phyloP scores from a whole-genome alignment of 2,329 filamentous ascomycete genomes.

The Pseudopyricularia javanii region DNA sequence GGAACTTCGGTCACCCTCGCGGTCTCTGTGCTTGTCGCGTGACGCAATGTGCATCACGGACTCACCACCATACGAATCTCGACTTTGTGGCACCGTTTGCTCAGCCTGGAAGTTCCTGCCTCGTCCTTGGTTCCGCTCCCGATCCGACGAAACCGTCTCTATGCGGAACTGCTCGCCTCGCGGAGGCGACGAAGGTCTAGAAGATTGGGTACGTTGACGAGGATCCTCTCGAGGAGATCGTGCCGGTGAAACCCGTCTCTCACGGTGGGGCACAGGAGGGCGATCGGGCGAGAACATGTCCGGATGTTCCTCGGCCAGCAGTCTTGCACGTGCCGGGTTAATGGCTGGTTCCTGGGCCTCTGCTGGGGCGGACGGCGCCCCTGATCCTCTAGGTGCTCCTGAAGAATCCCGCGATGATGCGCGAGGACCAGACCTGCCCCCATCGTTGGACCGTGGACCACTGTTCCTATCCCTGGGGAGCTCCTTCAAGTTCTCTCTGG shows the following conservation, averaged over 20 bases:
- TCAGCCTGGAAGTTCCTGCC: background rate
- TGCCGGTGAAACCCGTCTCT: constrained; percentile 19
- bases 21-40: constrained; percentile 18
- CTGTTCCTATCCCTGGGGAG: background rate
- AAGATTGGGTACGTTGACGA: constrained; percentile 24
- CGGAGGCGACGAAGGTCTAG: constrained; percentile 37
- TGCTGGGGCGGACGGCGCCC: constrained; percentile 14
- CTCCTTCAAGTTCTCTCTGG: background rate
- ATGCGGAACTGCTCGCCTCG: constrained; percentile 19
- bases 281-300: constrained; percentile 35
- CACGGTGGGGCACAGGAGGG: constrained; percentile 30
- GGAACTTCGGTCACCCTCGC: constrained; percentile 23
- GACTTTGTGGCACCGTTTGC: background rate
- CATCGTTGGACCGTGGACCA: background rate
- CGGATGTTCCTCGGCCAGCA: constrained; percentile 27
- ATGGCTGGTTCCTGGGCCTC: constrained; percentile 31
- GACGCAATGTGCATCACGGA: constrained; percentile 3
- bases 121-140: background rate
- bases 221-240: constrained; percentile 29
- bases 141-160: constrained; percentile 1
- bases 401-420: background rate
- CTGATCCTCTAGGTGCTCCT: constrained; percentile 13
- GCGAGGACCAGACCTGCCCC: background rate
- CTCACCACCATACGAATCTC: background rate
- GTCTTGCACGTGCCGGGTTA: constrained; percentile 41